A percentile compares a stretch with the other conserved stretches of the same genome.
Conservation (phyloP, 2,329 filamentous ascomycete genomes). For the Cadophora sp. region DNA sequence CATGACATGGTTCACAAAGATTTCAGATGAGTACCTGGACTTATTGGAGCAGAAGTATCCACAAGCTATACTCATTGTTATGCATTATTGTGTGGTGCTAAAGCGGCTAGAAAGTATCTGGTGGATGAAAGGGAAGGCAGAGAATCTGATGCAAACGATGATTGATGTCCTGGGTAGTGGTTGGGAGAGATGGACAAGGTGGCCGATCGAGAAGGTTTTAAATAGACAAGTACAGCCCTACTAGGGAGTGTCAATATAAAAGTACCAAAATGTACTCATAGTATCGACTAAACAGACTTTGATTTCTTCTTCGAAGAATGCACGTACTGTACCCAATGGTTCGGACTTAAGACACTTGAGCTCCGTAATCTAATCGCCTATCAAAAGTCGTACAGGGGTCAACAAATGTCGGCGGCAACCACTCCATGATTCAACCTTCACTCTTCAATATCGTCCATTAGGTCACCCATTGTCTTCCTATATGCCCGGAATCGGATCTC, state of each 20-base stretch:
- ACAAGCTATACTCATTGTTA: constrained; percentile 47
- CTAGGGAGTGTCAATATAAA: not conserved
- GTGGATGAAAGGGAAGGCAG: constrained; percentile 53
- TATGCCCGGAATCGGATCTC: constrained; percentile 40
- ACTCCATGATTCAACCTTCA: not conserved
- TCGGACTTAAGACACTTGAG: constrained; percentile 6
- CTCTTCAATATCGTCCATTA: not conserved
- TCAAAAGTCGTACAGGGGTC: constrained; percentile 30
- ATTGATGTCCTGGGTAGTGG: constrained; percentile 33
- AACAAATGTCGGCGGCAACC: not conserved
- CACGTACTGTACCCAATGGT: not conserved
- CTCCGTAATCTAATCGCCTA: constrained; percentile 29
- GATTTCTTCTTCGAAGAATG: not conserved
- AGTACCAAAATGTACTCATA: not conserved
- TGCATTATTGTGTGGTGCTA: constrained; percentile 48
- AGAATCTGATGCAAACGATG: constrained; percentile 47
- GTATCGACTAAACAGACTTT: not conserved
- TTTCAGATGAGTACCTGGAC: constrained; percentile 43
- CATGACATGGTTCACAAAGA: constrained; percentile 48
- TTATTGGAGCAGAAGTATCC: constrained; percentile 46
- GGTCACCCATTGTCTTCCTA: constrained; percentile 29
- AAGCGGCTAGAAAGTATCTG: constrained; percentile 47
- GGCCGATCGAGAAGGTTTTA: constrained; percentile 36
- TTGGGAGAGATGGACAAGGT: constrained; percentile 38
- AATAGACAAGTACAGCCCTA: not conserved